Evolutionary conservation across 805 yeast species (phyloP).

Genomic region (Suhomyces canberraensis): DNA sequence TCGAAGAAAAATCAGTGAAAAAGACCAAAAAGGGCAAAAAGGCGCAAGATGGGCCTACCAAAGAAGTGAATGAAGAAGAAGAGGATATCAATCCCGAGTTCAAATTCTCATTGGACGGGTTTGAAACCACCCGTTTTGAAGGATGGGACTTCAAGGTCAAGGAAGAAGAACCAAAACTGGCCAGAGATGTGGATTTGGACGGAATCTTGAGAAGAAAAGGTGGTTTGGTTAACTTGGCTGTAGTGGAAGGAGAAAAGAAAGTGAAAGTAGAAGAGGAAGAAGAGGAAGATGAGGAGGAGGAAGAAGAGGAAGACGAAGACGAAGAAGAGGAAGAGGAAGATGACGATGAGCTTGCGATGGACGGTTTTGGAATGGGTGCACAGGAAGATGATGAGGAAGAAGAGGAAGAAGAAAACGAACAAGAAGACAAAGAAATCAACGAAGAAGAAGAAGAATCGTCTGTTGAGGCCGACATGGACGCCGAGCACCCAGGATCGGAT

Average conservation of each 20-base stretch:
- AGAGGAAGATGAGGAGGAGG: slow-evolving; percentile 22
- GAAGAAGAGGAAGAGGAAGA: slow-evolving; percentile 37
- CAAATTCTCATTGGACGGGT: slow-evolving; percentile 63
- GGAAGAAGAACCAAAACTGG: slow-evolving; percentile 13
- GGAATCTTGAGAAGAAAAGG: slow-evolving; percentile 85
- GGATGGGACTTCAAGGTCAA: slow-evolving; percentile 82
- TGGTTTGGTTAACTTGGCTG: slow-evolving; percentile 56
- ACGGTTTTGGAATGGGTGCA: slow-evolving; percentile 47
- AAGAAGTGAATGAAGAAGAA: slow-evolving; percentile 32
- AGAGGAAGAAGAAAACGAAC: slow-evolving; percentile 21
- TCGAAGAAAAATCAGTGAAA: slow-evolving; percentile 35
- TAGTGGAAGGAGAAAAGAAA: slow-evolving; percentile 20
- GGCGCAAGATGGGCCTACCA: slow-evolving; percentile 15
- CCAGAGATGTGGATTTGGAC: slow-evolving; percentile 78
- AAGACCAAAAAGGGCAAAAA: slow-evolving; percentile 14
- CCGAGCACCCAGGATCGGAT: slow-evolving; percentile 14
- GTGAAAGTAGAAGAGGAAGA: slow-evolving; percentile 14
- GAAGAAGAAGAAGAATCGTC: slow-evolving; percentile 30
- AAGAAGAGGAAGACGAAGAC: slow-evolving; percentile 18
- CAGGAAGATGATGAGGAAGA: slow-evolving; percentile 30
- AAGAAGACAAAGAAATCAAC: slow-evolving; percentile 28
- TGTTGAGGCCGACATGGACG: slow-evolving; percentile 13
- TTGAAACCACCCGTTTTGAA: slow-evolving; percentile 47
- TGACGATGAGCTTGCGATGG: slow-evolving; percentile 42
- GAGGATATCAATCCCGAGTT: slow-evolving; percentile 71